These are phyloP conservation scores for Fusarium solani-melongenae DNA, from an alignment of 2,329 filamentous ascomycete species.

Conservation along the genomic window DNA sequence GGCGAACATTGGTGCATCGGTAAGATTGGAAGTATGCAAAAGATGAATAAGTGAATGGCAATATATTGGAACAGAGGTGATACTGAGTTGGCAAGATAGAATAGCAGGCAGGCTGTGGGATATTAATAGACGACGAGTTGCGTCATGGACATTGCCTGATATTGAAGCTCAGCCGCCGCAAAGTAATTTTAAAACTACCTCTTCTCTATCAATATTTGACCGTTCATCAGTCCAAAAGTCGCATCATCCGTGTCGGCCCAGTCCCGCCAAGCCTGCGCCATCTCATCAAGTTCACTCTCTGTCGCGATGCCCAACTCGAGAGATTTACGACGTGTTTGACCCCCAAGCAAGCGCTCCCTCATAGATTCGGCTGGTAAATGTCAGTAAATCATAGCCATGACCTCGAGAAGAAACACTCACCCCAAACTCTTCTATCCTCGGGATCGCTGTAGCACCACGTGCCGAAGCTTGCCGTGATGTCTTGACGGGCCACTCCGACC, in stretches of 20 bases:
- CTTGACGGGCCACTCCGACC: conserved; percentile 36
- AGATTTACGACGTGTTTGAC: conserved; percentile 40
- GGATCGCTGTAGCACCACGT: conserved; percentile 46
- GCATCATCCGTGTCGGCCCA: conserved; percentile 44
- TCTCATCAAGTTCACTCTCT: conserved; percentile 39
- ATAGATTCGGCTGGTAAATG: conserved; percentile 37
- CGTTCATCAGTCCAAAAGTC: conserved; percentile 45
- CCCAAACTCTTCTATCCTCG: conserved; percentile 41
- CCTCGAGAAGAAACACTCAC: conserved; percentile 19
- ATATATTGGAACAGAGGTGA: background rate
- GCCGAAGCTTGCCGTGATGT: conserved; percentile 41
- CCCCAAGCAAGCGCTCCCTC: conserved; percentile 38
- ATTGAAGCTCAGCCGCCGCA: background rate
- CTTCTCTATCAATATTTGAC: conserved; percentile 42
- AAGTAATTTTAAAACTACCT: background rate
- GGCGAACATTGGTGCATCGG: too few relatives aligned
- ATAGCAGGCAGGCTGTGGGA: background rate
- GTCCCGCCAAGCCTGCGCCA: conserved; percentile 43
- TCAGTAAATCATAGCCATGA: background rate
- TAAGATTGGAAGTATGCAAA: background rate
- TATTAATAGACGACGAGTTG: background rate
- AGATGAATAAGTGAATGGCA: background rate
- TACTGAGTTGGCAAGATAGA: background rate
- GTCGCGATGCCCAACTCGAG: conserved; percentile 41
- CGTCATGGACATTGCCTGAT: background rate